Evolutionary conservation across 805 yeast genomes (phyloP), one percentile per base, ranked within the genome.

Genomic region (Candida nonsorbophila): DNA sequence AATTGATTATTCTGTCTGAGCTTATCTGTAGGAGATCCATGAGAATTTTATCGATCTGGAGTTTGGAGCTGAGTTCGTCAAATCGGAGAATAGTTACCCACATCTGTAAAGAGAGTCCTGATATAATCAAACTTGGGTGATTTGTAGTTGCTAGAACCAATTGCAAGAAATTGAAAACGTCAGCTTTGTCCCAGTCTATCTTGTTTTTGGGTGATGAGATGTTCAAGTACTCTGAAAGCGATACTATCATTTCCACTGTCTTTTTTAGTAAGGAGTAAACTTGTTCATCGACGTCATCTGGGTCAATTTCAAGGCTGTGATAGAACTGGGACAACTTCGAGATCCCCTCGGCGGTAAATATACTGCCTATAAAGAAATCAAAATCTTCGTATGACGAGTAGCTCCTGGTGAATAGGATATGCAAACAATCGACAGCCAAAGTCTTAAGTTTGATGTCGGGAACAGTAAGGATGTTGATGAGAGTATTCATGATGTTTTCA

Each of bases 71-170:
- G 26, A 83, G 63, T 36, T 79, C 84, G 42, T 87, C 95, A 33
- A 79, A 74, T 45, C 99, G 71, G 29, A 94, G 60, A 41, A 90
- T 76, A 2, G 90, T 75, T 37, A 94, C 86, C 98, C 98, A 94
- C 62, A 92, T 82, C 51, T 87, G 95, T 29, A 92, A 58, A 0
- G 96, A 84, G 11, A 92, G 67, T 0, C 96, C 95, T 28, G 95
- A 81, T 3, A 90, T 79, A n/a, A 90, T 80, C 32, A 92, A 67
- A 44, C 95, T 84, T 15, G 85, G 83, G 48, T 86, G 92, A 44
- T 69, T 72, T 0, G 95, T 84, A 1, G 96, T 85, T 25, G 78
- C 72, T 24, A 92, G 62, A 5, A 92, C 86, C 14, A 92, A 68
- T 32, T 72, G 70, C 39, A 87, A 67, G 49, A 85, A 92, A 28